These are phyloP conservation scores for Pyrenochaeta sp. DNA, from an alignment of 2,329 filamentous ascomycete species.

Conservation along the genomic window DNA sequence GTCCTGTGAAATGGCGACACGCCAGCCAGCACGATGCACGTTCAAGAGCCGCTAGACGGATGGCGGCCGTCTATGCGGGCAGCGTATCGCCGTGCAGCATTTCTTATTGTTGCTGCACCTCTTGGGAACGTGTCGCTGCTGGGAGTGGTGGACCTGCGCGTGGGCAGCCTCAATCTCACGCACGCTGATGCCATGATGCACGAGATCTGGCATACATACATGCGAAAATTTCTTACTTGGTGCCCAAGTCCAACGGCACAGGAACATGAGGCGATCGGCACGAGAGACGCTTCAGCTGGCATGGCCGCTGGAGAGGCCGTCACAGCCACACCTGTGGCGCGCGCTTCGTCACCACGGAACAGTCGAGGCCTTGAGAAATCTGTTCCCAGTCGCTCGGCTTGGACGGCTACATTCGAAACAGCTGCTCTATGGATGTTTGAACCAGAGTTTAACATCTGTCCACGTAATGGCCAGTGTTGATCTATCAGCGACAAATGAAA, in stretches of 20 bases:
- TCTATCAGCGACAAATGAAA: no score
- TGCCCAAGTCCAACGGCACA: no score
- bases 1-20: conserved; percentile 45
- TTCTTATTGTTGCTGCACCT: conserved; percentile 29
- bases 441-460: no score
- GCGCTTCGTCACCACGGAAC: no score
- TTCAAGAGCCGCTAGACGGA: conserved; percentile 28
- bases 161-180: conserved; percentile 24
- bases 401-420: no score
- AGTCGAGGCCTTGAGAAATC: no score
- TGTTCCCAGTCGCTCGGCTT: no score
- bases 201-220: conserved; percentile 27
- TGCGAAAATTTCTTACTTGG: conserved; percentile 23
- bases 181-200: conserved; percentile 35
- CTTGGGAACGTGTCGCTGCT: conserved; percentile 39
- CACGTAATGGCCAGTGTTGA: no score
- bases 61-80: conserved; percentile 41
- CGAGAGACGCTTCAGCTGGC: conserved; percentile 8
- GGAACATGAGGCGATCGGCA: no score
- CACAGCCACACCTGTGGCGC: background rate
- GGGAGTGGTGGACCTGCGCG: conserved; percentile 31
- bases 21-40: no score
- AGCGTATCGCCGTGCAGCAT: conserved; percentile 38
- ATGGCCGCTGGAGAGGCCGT: conserved; percentile 1
- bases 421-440: no score